phyloP scores from a whole-genome alignment of 768 basidiomycete species.

The Naganishia randhawae region DNA sequence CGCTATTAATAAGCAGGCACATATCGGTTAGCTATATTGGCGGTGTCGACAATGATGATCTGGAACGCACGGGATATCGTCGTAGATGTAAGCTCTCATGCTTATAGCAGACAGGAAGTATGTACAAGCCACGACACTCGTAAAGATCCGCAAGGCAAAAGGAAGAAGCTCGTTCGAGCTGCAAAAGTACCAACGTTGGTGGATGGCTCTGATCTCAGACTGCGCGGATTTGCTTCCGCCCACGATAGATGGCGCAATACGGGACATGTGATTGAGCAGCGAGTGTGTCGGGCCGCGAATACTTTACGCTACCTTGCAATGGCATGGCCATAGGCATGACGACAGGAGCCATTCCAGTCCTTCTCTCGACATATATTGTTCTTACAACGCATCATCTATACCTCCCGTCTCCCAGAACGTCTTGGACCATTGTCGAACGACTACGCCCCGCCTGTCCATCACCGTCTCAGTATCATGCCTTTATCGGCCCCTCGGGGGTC shows the following conservation, averaged over 20 bases:
- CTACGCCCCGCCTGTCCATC: too few relatives aligned
- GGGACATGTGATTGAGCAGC: not conserved
- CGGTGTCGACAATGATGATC: not conserved
- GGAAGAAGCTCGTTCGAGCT: not conserved
- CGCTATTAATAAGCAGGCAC: constrained; percentile 51
- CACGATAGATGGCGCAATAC: constrained; percentile 9
- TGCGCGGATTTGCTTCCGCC: not conserved
- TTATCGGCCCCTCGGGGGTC: not conserved
- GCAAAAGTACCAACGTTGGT: not conserved
- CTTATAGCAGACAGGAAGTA: too few relatives aligned
- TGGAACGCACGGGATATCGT: constrained; percentile 37
- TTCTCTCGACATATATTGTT: not conserved
- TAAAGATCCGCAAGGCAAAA: not conserved
- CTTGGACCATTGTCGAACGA: not conserved
- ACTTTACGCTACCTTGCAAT: too few relatives aligned
- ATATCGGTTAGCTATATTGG: not conserved
- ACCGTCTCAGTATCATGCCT: not conserved
- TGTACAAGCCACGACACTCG: not conserved
- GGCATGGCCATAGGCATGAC: not conserved
- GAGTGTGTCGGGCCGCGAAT: too few relatives aligned
- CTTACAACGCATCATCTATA: not conserved
- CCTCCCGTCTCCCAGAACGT: not conserved
- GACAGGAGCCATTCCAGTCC: too few relatives aligned
- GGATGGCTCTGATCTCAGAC: not conserved
- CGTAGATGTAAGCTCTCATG: constrained; percentile 51